Percentiles rank a stretch among this genome's conserved stretches.
Evolutionary conservation across 306 rosid genomes (phyloP).

Genomic region (Corylus heterophylla): DNA sequence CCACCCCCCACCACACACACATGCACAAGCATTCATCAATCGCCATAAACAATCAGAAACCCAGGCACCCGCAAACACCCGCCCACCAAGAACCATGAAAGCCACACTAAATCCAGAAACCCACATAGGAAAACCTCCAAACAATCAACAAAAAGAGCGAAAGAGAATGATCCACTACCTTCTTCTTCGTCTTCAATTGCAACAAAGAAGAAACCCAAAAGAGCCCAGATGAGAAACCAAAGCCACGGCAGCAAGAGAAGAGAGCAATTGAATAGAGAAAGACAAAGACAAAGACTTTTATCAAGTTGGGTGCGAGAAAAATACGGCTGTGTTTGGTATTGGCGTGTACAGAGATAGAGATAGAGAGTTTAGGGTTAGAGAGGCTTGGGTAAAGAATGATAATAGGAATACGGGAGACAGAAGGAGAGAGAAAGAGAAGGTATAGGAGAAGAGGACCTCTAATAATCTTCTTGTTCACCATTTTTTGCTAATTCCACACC

Average conservation of each 20-base stretch:
- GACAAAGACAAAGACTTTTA: constrained; percentile 15
- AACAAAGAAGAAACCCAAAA: background rate
- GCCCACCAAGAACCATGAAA: constrained; percentile 19
- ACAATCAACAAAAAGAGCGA: constrained; percentile 3
- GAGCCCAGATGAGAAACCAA: constrained; percentile 2
- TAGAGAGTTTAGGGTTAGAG: constrained; percentile 38
- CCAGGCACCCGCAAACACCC: background rate
- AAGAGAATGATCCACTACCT: constrained; percentile 33
- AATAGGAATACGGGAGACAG: constrained; percentile 41
- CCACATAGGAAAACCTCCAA: constrained; percentile 8
- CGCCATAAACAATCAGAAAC: constrained; percentile 17
- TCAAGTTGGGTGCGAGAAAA: background rate
- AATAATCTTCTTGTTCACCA: constrained; percentile 65
- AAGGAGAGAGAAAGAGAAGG: constrained; percentile 34
- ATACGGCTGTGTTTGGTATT: constrained; percentile 9
- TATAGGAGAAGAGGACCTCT: constrained; percentile 41
- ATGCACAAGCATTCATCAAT: constrained; percentile 6
- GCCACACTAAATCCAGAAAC: constrained; percentile 7
- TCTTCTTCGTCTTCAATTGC: constrained; percentile 24
- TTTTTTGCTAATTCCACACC: constrained; percentile 66
- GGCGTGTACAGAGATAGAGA: constrained; percentile 7
- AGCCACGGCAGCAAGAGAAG: background rate
- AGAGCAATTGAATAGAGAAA: background rate
- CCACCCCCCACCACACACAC: background rate
- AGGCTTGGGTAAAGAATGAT: constrained; percentile 23